These are phyloP conservation scores for Yamagishiella unicocca DNA, from an alignment of 139 green algal genomes.

Conservation along the genomic window DNA sequence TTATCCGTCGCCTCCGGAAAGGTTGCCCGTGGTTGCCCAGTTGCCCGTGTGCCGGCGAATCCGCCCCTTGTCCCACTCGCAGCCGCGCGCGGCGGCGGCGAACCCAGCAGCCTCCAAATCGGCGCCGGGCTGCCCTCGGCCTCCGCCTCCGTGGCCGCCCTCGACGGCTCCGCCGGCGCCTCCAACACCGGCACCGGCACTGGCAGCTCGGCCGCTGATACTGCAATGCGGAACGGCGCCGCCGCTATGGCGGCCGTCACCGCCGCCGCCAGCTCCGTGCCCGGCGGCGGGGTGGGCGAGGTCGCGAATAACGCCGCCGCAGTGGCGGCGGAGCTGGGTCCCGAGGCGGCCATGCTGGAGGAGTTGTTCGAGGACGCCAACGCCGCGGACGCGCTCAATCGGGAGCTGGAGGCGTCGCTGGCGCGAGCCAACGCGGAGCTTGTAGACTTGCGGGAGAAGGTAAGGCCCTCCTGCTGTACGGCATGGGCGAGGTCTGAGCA, in stretches of 20 bases:
- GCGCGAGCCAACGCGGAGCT: conserved; percentile 27
- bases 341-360: conserved; percentile 41
- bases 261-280: background rate
- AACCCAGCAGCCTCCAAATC: background rate
- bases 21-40: too few species aligned
- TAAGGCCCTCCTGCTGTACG: too few species aligned
- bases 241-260: conserved; percentile 7
- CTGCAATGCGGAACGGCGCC: background rate
- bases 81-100: background rate
- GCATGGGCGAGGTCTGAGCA: too few species aligned
- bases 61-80: too few species aligned
- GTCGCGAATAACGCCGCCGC: background rate
- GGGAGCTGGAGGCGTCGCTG: conserved; percentile 50
- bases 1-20: too few species aligned
- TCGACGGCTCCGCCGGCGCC: background rate
- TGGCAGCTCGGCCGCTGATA: background rate
- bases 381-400: conserved; percentile 41
- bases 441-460: conserved; percentile 28
- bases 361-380: conserved; percentile 47
- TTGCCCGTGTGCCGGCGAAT: too few species aligned
- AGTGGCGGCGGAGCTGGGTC: background rate
- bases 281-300: background rate
- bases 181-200: background rate
- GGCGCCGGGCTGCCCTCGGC: background rate
- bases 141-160: background rate